Percentiles rank a stretch among this genome's conserved stretches.
These are phyloP conservation scores for Fagus crenata DNA, from an alignment of 306 rosid species.

Conservation along the genomic window DNA sequence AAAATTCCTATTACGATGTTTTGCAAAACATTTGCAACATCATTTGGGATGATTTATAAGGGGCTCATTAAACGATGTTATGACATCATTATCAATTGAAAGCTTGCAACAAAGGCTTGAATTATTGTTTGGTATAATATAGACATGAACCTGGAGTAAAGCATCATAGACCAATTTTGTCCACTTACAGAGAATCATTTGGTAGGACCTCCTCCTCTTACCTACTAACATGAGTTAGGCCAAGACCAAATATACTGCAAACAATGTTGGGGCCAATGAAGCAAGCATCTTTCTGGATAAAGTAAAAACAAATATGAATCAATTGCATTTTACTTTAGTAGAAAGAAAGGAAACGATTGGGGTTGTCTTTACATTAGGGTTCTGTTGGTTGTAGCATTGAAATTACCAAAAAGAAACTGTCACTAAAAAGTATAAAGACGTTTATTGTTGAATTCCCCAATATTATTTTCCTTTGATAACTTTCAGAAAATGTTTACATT, in stretches of 20 bases:
- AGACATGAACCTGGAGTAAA: constrained; percentile 30
- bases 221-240: constrained; percentile 7
- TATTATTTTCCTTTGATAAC: too few relatives aligned
- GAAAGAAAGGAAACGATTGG: constrained; percentile 11
- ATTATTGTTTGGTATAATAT: constrained; percentile 26
- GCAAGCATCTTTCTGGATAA: constrained; percentile 1
- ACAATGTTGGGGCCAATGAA: constrained; percentile 9
- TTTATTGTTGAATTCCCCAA: not conserved
- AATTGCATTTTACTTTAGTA: constrained; percentile 2
- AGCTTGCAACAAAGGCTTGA: constrained; percentile 11
- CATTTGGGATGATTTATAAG: not conserved
- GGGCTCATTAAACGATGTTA: not conserved
- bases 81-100: constrained; percentile 9
- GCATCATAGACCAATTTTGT: constrained; percentile 20
- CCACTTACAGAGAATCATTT: constrained; percentile 27
- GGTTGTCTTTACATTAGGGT: constrained; percentile 3
- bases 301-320: not conserved
- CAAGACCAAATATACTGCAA: constrained; percentile 13
- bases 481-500: too few relatives aligned
- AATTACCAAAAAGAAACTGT: constrained; percentile 15
- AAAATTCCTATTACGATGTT: not conserved
- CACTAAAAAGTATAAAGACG: not conserved
- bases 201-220: constrained; percentile 21
- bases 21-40: not conserved
- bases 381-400: not conserved